phyloP scores from a whole-genome alignment of 176 grass and related monocot species.

The Oryza meridionalis region DNA sequence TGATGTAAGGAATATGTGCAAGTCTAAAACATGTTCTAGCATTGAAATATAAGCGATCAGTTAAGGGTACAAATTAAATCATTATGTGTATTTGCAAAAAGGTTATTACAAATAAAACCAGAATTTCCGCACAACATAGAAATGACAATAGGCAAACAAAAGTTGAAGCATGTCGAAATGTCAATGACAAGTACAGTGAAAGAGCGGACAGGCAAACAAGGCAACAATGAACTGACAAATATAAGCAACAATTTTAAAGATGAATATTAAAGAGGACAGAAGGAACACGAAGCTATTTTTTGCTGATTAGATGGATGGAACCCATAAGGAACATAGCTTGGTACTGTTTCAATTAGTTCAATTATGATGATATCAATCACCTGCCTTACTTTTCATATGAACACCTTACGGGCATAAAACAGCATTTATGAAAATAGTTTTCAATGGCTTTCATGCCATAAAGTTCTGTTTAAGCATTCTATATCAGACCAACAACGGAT shows the following conservation, averaged over 20 bases:
- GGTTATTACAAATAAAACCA: background rate
- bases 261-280: background rate
- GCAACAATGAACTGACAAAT: constrained; percentile 3
- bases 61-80: constrained; percentile 7
- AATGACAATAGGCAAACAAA: constrained; percentile 21
- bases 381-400: constrained; percentile 29
- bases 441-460: background rate
- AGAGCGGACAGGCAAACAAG: background rate
- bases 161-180: background rate
- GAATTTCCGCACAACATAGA: background rate
- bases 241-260: background rate
- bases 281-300: background rate
- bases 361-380: background rate
- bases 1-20: background rate
- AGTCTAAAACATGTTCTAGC: background rate
- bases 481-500: background rate
- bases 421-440: background rate
- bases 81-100: background rate
- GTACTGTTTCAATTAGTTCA: background rate
- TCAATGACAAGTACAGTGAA: background rate
- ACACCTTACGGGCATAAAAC: background rate
- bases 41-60: constrained; percentile 19
- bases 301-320: background rate
- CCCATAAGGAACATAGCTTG: background rate
- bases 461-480: background rate